These are phyloP conservation scores for Lactarius sp. DNA, from an alignment of 768 basidiomycete genomes.

Conservation along the genomic window DNA sequence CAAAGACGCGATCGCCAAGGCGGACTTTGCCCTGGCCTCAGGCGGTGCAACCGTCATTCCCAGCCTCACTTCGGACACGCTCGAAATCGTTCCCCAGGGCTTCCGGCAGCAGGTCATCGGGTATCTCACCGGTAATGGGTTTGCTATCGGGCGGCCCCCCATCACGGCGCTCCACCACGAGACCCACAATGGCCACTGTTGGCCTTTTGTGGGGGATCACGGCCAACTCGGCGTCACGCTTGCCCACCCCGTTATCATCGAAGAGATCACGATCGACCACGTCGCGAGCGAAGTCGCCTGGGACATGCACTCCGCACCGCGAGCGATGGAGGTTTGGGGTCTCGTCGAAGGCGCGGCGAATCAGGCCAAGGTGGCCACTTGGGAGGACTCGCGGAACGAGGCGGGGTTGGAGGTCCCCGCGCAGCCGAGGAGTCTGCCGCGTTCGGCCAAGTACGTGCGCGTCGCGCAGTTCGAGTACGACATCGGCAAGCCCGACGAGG, in stretches of 20 bases:
- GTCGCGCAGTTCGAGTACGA: slow-evolving; percentile 48
- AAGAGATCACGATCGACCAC: slow-evolving; percentile 83
- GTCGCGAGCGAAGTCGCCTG: slow-evolving; percentile 75
- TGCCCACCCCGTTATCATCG: slow-evolving; percentile 51
- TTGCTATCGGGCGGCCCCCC: slow-evolving; percentile 72
- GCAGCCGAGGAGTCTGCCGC: slow-evolving; percentile 33
- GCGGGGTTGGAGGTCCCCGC: slow-evolving; percentile 27
- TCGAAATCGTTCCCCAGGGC: slow-evolving; percentile 55
- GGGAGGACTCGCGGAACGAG: slow-evolving; percentile 37
- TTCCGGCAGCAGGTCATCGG: slow-evolving; percentile 47
- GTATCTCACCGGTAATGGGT: slow-evolving; percentile 53
- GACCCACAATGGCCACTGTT: slow-evolving; percentile 78
- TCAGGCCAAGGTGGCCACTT: slow-evolving; percentile 51
- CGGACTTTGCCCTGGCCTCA: slow-evolving; percentile 84
- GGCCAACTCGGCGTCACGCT: slow-evolving; percentile 85
- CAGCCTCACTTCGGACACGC: slow-evolving; percentile 74
- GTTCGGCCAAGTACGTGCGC: slow-evolving; percentile 34
- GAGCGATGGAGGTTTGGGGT: slow-evolving; percentile 88
- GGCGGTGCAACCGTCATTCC: slow-evolving; percentile 80
- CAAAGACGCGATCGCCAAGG: slow-evolving; percentile 74
- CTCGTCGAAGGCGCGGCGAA: slow-evolving; percentile 78
- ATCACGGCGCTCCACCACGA: slow-evolving; percentile 88
- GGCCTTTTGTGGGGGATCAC: slow-evolving; percentile 77
- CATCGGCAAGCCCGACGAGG: slow-evolving; percentile 33
- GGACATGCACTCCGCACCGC: slow-evolving; percentile 77